Evolutionary conservation across 805 yeast genomes (phyloP).

Genomic region (Brettanomyces sp.): DNA sequence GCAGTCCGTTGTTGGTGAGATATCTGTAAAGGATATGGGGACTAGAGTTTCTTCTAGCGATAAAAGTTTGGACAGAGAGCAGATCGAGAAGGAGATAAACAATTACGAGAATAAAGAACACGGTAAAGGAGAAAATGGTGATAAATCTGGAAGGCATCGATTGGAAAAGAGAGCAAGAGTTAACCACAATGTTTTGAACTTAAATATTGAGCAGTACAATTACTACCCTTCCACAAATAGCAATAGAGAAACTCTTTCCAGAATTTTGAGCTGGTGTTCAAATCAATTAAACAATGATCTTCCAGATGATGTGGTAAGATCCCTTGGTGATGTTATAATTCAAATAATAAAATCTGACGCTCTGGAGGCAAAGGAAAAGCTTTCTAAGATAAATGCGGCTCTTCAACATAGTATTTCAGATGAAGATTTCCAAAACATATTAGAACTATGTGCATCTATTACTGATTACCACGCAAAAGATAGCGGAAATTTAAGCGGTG

Average conservation of each 20-base stretch:
- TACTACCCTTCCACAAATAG: slow-evolving; percentile 57
- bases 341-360: slow-evolving; percentile 43
- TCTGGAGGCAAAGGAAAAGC: slow-evolving; percentile 33
- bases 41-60: slow-evolving; percentile 16
- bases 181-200: background rate
- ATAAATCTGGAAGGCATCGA: slow-evolving; percentile 2
- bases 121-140: slow-evolving; percentile 6
- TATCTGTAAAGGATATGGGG: slow-evolving; percentile 64
- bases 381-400: slow-evolving; percentile 41
- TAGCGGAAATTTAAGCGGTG: slow-evolving; percentile 22
- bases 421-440: slow-evolving; percentile 36
- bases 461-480: slow-evolving; percentile 34
- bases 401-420: slow-evolving; percentile 34
- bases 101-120: slow-evolving; percentile 4
- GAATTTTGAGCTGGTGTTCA: slow-evolving; percentile 52
- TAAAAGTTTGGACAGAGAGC: slow-evolving; percentile 11
- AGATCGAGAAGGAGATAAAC: slow-evolving; percentile 6
- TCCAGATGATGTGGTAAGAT: slow-evolving; percentile 61
- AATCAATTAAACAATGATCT: slow-evolving; percentile 55
- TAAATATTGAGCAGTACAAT: slow-evolving; percentile 35
- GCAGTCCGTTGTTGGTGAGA: slow-evolving; percentile 58
- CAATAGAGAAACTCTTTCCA: slow-evolving; percentile 42
- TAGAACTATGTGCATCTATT: slow-evolving; percentile 35
- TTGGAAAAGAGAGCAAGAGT: background rate
- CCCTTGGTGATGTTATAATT: slow-evolving; percentile 61